Evolutionary conservation across 345 rosid genomes (phyloP).

Genomic region (Lepidium didymum): DNA sequence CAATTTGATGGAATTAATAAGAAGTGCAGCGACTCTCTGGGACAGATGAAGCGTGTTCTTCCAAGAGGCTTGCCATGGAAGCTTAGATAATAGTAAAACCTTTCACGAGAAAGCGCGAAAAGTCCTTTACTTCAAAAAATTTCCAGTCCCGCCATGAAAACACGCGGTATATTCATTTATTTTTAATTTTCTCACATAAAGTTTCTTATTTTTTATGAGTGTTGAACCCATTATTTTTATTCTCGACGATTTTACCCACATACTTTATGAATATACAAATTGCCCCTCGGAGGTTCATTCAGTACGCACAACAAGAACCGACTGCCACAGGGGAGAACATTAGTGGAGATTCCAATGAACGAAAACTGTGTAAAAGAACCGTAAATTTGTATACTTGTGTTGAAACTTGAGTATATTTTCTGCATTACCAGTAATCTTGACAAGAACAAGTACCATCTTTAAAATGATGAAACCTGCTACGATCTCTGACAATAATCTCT

Average conservation of each 20-base stretch:
- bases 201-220: neutral
- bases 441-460: constrained; percentile 64
- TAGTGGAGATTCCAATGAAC: neutral
- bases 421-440: constrained; percentile 54
- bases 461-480: constrained; percentile 84
- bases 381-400: neutral
- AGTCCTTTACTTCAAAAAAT: neutral
- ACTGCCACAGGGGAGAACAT: neutral
- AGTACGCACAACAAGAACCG: neutral
- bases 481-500: constrained; percentile 71
- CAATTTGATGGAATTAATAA: neutral
- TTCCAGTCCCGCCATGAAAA: constrained; percentile 16
- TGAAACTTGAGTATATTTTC: neutral
- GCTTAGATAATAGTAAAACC: neutral
- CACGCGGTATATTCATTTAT: neutral
- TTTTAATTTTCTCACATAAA: neutral
- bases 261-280: neutral
- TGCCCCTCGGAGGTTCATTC: neutral
- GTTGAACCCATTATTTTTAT: neutral
- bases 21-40: neutral
- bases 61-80: constrained; percentile 18
- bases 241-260: neutral
- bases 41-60: neutral
- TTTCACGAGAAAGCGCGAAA: constrained; percentile 4
- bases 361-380: neutral